Base-by-base conservation (phyloP, 2,329 filamentous ascomycete species). In the Fusarium begoniae region DNA sequence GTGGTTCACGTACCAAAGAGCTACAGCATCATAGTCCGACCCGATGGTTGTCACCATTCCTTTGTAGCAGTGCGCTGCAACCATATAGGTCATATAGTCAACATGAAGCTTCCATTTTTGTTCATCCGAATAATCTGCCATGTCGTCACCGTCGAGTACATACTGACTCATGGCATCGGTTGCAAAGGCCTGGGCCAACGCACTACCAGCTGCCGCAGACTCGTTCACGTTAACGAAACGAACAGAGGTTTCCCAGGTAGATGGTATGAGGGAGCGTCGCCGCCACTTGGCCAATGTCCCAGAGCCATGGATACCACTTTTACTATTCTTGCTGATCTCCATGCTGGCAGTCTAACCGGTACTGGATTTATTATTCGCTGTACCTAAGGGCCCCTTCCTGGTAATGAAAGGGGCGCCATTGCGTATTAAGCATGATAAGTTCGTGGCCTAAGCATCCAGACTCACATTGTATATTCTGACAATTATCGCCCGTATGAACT, bases 161-260 rank as follows among this genome's bases (percentile, higher is more conserved):
- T 96, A 96, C 81, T 89, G 87, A 70, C 91, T 90, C 72, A 94
- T 88, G 66, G 93, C 89, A 81, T 96, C 94, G 69, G 90, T 86
- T 66, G 89, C 91, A 84, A 97, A 96, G 72, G 94, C 92, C 80
- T 94, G 90, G 53, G 94, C 92, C 75, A 97, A 88, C 78, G 91
- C 91, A 41, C 88, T 84, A 32, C 91, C 93, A 38, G 93, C 93
- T 80, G 90, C 88, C 80, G 91, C 90, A 84, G 90, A 92, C 83
- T 95, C 93, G 65, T 87, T 84, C 79, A 91, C 87, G 72, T 85
- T 85, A 73, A 95, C 85, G 68, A 88, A 81, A 72, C 93, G 92
- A 76, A 94, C 88, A 58, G 85, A 82, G 74, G 87, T 84, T 69
- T 87, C 86, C 87, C 85, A 90, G 37, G 81, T 81, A 54, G 83